Percentiles rank a stretch among this genome's conserved stretches.
phyloP scores from a whole-genome alignment of 1,284 basidiomycete genomes.

The Inonotus hispidus region DNA sequence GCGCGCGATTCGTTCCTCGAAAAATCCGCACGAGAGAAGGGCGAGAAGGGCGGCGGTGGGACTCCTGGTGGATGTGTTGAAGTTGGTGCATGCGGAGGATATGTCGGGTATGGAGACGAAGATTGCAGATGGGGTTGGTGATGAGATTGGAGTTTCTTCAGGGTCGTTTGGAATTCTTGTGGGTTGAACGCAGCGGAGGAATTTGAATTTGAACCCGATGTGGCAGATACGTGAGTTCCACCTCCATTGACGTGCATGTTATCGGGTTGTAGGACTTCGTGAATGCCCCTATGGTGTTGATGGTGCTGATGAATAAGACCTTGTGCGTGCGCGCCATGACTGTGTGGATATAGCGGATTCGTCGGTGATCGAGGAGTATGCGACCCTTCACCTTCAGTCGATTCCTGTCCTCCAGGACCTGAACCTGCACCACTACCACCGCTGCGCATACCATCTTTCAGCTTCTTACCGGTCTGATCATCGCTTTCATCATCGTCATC shows the following conservation, averaged over 20 bases:
- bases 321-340: slow-evolving; percentile 14
- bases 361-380: slow-evolving; percentile 71
- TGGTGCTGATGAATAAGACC: not conserved
- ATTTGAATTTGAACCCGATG: not conserved
- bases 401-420: slow-evolving; percentile 27
- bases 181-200: slow-evolving; percentile 37
- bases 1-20: slow-evolving; percentile 17
- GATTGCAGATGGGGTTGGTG: not conserved
- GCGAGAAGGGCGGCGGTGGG: slow-evolving; percentile 21
- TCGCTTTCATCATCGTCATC: slow-evolving; percentile 23
- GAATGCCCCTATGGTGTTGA: slow-evolving; percentile 21
- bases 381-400: slow-evolving; percentile 35
- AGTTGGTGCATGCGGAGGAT: slow-evolving; percentile 12
- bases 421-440: slow-evolving; percentile 2
- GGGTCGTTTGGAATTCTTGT: slow-evolving; percentile 42
- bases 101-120: slow-evolving; percentile 12
- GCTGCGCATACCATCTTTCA: not conserved
- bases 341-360: slow-evolving; percentile 44
- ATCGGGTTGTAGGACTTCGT: slow-evolving; percentile 14
- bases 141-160: slow-evolving; percentile 29
- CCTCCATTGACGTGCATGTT: not conserved
- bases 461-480: not conserved
- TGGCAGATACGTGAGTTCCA: not conserved
- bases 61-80: slow-evolving; percentile 17
- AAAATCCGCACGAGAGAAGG: slow-evolving; percentile 15